Evolutionary conservation across 1,139 yeast genomes (phyloP).

Genomic region (Candida sanyaensis): DNA sequence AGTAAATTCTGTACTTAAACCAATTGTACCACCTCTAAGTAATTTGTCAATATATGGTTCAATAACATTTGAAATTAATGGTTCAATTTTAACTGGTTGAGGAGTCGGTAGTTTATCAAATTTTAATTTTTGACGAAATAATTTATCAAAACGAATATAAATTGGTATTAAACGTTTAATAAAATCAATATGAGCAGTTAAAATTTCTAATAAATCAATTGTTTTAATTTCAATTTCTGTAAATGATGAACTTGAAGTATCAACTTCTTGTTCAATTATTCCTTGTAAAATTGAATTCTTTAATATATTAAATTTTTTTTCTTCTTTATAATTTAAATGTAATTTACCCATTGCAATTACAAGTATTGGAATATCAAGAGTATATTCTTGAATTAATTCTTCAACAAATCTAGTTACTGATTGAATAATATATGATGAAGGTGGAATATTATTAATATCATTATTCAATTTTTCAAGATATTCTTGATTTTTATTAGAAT

Average conservation of each 20-base stretch:
- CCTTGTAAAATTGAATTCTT: conserved; percentile 4
- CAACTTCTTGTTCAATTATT: conserved; percentile 2
- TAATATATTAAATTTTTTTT: conserved; percentile 1
- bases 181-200: conserved; percentile 8
- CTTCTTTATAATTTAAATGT: conserved; percentile 1
- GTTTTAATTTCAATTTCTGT: conserved; percentile 3
- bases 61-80: neutral
- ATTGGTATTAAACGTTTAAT: conserved; percentile 1
- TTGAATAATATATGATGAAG: neutral
- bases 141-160: neutral
- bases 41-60: neutral
- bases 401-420: conserved; percentile 1
- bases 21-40: conserved; percentile 4
- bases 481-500: neutral
- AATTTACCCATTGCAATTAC: conserved; percentile 3
- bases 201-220: conserved; percentile 5
- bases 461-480: neutral
- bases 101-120: conserved; percentile 3
- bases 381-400: conserved; percentile 1
- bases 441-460: conserved; percentile 1
- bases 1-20: conserved; percentile 3
- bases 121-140: conserved; percentile 5
- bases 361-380: neutral
- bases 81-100: neutral
- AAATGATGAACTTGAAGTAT: conserved; percentile 5